Evolutionary conservation across 768 basidiomycete species (phyloP).

Genomic region (Phanerochaete carnosa): DNA sequence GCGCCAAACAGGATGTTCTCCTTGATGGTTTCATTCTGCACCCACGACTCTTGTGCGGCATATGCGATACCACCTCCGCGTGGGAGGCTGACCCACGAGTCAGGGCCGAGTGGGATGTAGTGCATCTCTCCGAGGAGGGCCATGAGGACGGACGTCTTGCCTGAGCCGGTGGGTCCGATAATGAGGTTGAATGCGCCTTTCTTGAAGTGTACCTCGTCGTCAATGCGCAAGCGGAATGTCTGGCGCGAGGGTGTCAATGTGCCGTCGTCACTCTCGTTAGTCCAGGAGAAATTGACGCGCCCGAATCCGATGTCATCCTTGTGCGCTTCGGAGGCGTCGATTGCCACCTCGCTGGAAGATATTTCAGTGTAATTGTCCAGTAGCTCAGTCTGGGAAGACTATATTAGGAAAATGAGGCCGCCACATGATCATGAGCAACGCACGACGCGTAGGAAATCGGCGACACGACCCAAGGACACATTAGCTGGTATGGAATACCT

Average conservation of each 20-base stretch:
- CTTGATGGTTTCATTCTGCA: constrained; percentile 72
- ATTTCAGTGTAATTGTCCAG: constrained; percentile 38
- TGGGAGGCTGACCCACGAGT: constrained; percentile 70
- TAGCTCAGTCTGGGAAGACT: constrained; percentile 39
- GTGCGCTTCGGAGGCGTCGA: constrained; percentile 11
- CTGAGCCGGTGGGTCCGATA: constrained; percentile 23
- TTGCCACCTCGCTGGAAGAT: constrained; percentile 2
- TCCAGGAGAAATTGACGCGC: constrained; percentile 58
- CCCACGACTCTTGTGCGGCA: constrained; percentile 83
- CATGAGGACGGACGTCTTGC: constrained; percentile 24
- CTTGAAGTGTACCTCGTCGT: constrained; percentile 25
- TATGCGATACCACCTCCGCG: constrained; percentile 68
- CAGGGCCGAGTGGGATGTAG: constrained; percentile 43
- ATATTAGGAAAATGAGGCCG: neutral
- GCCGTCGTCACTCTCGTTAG: constrained; percentile 30
- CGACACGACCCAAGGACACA: constrained; percentile 13
- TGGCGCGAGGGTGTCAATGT: constrained; percentile 36
- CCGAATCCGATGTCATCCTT: constrained; percentile 45
- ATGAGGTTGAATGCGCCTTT: constrained; percentile 22
- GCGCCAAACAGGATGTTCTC: constrained; percentile 50
- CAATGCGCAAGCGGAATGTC: constrained; percentile 19
- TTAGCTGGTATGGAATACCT: constrained; percentile 6
- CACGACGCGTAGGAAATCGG: constrained; percentile 12
- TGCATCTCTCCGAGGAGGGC: constrained; percentile 54
- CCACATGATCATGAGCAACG: neutral